Conservation (phyloP, 1,284 basidiomycete species). For the Erythrobasidium hasegawianum region DNA sequence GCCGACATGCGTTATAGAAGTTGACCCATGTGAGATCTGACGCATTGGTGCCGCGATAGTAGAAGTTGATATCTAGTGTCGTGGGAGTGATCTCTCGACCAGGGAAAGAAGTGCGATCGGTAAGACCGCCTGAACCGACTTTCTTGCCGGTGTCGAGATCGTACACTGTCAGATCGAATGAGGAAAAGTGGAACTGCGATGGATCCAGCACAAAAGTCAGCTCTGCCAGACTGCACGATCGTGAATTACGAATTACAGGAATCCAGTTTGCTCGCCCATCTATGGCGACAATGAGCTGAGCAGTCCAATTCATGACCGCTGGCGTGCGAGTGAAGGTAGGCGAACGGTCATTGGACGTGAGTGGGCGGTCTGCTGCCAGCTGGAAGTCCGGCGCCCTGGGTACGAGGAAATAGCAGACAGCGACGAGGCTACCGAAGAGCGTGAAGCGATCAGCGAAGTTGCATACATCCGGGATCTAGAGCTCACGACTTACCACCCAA, state of each 20-base stretch:
- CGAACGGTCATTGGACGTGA: conserved; percentile 24
- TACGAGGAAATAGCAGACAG: conserved; percentile 38
- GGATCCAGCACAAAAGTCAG: too few relatives aligned
- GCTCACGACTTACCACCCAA: conserved; percentile 7
- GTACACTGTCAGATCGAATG: conserved; percentile 31
- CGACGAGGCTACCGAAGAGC: conserved; percentile 27
- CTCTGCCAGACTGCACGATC: too few relatives aligned
- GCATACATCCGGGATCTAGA: not conserved
- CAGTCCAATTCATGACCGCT: conserved; percentile 38
- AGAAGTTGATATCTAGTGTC: conserved; percentile 26
- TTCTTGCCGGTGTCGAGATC: conserved; percentile 34
- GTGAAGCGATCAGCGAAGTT: not conserved
- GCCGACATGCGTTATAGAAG: conserved; percentile 36
- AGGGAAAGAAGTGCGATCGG: conserved; percentile 30
- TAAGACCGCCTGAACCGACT: conserved; percentile 36
- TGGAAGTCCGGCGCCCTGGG: conserved; percentile 34
- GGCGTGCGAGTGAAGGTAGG: conserved; percentile 37
- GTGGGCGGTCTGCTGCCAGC: conserved; percentile 17
- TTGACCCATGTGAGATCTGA: conserved; percentile 37
- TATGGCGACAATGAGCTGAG: conserved; percentile 36
- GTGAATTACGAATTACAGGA: conserved; percentile 9
- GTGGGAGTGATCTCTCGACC: conserved; percentile 11
- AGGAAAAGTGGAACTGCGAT: conserved; percentile 33
- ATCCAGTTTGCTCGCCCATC: conserved; percentile 28
- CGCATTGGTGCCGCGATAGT: conserved; percentile 36